phyloP scores from a whole-genome alignment of 2,329 filamentous ascomycete genomes.

The Epichloe glyceriae region DNA sequence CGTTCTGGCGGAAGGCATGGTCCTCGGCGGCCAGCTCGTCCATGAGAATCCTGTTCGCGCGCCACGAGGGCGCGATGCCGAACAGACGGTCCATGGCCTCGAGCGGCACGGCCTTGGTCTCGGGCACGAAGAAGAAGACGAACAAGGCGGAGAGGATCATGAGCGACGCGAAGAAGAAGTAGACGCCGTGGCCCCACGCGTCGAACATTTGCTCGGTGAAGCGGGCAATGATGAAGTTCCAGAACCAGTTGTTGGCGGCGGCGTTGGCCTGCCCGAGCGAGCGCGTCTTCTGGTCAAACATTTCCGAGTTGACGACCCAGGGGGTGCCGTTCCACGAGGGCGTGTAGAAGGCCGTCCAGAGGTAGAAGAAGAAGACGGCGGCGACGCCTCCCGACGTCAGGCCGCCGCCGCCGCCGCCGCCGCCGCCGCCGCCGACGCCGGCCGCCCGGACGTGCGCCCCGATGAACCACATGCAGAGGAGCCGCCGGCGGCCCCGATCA shows the following conservation, averaged over 20 bases:
- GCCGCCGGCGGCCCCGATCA: slow-evolving; percentile 50
- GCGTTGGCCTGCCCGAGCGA: slow-evolving; percentile 61
- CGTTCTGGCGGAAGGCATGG: slow-evolving; percentile 20
- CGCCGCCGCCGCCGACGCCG: slow-evolving; percentile 6
- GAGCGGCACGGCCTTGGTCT: slow-evolving; percentile 53
- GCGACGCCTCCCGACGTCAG: slow-evolving; percentile 33
- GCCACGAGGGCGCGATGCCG: slow-evolving; percentile 29
- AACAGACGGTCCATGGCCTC: slow-evolving; percentile 55
- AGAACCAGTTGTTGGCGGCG: slow-evolving; percentile 60
- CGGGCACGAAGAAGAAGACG: slow-evolving; percentile 49
- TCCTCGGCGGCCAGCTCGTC: slow-evolving; percentile 25
- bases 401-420: slow-evolving; percentile 21
- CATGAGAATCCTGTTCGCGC: slow-evolving; percentile 31
- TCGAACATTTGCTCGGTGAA: slow-evolving; percentile 56
- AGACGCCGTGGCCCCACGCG: slow-evolving; percentile 48
- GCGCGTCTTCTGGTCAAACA: slow-evolving; percentile 53
- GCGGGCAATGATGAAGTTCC: slow-evolving; percentile 55
- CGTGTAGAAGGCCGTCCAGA: slow-evolving; percentile 47
- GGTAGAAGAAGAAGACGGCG: slow-evolving; percentile 55
- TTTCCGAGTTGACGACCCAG: slow-evolving; percentile 65
- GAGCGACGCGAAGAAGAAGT: slow-evolving; percentile 54
- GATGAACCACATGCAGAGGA: slow-evolving; percentile 54
- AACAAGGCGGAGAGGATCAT: slow-evolving; percentile 46
- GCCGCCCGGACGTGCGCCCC: slow-evolving; percentile 29
- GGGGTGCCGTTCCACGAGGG: slow-evolving; percentile 61